Conservation (phyloP, 768 basidiomycete genomes). For the Cystofilobasidium bisporidii region DNA sequence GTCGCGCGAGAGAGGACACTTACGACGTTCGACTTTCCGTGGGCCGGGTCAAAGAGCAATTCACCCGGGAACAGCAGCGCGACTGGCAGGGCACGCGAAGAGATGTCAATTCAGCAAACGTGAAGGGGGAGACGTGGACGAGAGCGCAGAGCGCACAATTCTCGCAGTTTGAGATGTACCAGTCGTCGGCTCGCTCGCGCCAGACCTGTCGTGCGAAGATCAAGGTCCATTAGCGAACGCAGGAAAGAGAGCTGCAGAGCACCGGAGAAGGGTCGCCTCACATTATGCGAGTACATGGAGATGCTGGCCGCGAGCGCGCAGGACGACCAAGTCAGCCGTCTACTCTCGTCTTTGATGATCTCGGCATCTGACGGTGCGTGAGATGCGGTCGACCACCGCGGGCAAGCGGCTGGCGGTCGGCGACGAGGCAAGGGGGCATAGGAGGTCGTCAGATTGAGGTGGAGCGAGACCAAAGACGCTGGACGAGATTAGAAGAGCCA, state of each 20-base stretch:
- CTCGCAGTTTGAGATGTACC: constrained; percentile 11
- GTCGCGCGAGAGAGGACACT: no score
- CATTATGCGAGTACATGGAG: constrained; percentile 14
- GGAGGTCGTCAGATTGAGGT: background rate
- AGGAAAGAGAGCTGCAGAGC: no score
- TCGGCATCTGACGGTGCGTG: constrained; percentile 1
- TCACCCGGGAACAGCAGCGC: constrained; percentile 15
- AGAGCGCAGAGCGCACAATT: constrained; percentile 6
- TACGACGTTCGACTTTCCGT: constrained; percentile 6
- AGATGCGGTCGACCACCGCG: constrained; percentile 16
- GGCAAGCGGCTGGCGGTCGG: constrained; percentile 19
- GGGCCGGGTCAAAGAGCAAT: background rate
- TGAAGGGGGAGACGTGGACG: background rate
- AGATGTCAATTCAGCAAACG: background rate
- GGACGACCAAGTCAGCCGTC: constrained; percentile 9
- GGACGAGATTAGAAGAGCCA: background rate
- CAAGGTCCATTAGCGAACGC: no score
- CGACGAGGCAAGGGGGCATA: background rate
- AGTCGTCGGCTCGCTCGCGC: background rate
- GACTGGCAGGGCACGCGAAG: background rate
- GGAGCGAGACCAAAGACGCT: no score
- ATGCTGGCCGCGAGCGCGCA: constrained; percentile 23
- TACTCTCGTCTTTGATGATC: constrained; percentile 19
- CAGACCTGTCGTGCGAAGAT: background rate
- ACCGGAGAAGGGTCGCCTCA: no score